phyloP scores from a whole-genome alignment of 1,284 basidiomycete genomes.

The Grifola frondosa region DNA sequence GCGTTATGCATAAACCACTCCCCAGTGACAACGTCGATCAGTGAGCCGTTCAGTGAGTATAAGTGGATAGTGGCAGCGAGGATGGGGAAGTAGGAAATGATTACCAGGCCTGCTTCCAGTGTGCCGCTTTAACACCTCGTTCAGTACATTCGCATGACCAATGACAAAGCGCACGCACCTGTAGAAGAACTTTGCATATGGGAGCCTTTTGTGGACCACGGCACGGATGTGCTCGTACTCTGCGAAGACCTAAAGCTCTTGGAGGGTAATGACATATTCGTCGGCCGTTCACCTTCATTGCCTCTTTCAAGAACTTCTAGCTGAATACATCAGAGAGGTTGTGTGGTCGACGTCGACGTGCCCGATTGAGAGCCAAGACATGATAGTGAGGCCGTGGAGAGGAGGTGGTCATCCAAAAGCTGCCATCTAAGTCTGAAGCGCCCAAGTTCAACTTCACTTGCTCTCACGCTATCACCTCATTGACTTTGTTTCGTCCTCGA shows the following conservation, averaged over 20 bases:
- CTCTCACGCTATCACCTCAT: no score
- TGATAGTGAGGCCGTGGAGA: no score
- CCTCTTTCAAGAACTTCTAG: no score
- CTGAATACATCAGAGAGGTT: no score
- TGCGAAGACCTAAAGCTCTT: conserved; percentile 91
- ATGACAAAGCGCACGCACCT: conserved; percentile 68
- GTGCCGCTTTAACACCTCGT: conserved; percentile 81
- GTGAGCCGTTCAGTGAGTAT: conserved; percentile 90
- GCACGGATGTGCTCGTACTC: conserved; percentile 79
- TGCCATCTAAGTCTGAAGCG: no score
- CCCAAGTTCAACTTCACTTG: no score
- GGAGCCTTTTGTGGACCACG: conserved; percentile 57
- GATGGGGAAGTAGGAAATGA: conserved; percentile 86
- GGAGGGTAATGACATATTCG: conserved; percentile 88
- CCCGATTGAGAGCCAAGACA: no score
- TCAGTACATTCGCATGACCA: background rate
- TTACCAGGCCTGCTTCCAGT: conserved; percentile 87
- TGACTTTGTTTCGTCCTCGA: no score
- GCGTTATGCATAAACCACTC: conserved; percentile 92
- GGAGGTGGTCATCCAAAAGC: no score
- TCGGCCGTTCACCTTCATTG: no score
- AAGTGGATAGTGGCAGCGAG: conserved; percentile 74
- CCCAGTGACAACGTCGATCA: conserved; percentile 82
- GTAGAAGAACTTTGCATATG: conserved; percentile 88
- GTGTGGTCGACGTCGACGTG: no score